Evolutionary conservation across 495 filamentous ascomycete species (phyloP).

Genomic region (Talaromyces borbonicus): DNA sequence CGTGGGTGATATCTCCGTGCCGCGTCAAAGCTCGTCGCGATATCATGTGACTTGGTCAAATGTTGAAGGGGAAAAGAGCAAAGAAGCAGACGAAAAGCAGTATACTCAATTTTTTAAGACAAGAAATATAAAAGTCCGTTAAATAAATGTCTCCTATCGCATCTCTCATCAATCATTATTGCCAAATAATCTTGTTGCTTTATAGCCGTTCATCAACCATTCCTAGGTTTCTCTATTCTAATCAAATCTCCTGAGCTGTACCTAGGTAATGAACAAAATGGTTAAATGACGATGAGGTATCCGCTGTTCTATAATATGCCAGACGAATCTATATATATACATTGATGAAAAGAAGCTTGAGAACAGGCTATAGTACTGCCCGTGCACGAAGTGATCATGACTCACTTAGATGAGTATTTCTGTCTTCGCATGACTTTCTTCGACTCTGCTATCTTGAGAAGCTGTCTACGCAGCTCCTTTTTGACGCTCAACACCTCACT

Average conservation of each 20-base stretch:
- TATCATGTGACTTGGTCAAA: constrained; percentile 6
- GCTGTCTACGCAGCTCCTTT: constrained; percentile 32
- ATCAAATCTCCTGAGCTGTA: too few relatives aligned
- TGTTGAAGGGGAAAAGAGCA: too few relatives aligned
- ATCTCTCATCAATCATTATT: too few relatives aligned
- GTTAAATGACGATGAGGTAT: too few relatives aligned
- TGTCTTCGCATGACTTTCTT: background rate
- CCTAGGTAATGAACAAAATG: too few relatives aligned
- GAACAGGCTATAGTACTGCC: background rate
- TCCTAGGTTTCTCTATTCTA: too few relatives aligned
- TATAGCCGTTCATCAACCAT: too few relatives aligned
- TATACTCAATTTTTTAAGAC: too few relatives aligned
- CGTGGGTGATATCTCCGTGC: background rate
- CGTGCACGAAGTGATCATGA: background rate
- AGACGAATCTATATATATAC: background rate
- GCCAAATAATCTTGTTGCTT: too few relatives aligned
- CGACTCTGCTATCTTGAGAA: constrained; percentile 8
- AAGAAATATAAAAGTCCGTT: too few relatives aligned
- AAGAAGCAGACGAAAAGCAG: too few relatives aligned
- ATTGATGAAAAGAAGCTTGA: background rate
- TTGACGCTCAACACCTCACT: constrained; percentile 27
- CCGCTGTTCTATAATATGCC: background rate
- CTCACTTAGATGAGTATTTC: background rate
- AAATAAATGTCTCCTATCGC: too few relatives aligned
- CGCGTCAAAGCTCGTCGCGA: background rate